Base-by-base conservation (phyloP, 2,329 filamentous ascomycete species). In the Xylaria sp. region DNA sequence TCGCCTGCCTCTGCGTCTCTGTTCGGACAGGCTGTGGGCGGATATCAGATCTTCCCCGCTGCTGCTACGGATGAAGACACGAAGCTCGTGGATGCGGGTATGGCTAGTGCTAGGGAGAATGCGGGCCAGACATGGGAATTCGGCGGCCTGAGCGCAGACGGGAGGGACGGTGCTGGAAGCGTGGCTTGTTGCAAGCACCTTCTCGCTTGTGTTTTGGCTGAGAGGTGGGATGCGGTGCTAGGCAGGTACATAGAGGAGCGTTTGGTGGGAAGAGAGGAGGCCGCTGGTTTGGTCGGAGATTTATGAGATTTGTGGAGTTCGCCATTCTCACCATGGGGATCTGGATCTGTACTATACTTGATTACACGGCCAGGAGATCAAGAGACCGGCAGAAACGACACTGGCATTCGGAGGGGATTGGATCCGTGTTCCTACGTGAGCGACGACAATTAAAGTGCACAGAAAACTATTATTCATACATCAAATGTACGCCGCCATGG, bases 161-260 rank as follows among this genome's bases (percentile, higher is more conserved):
- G 80, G 1, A 51, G 68, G 6, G 73, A 71, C 2, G 76, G 76
- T 2, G 74, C 70, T 0, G 77, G 72, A 3, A 77, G 81, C 46
- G 82, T 86, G 67, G 87, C 89, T 74, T 92, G 81, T 65, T 99
- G 95, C 79, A 98, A 98, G 82, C 95, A 99, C 80, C 81, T 98
- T 5, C 86, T 98, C 18, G 95, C 95, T 1, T 97, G 93, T 79
- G 81, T 95, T 50, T 79, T 98, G 65, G 90, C 86, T 6, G 90
- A 93, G 78, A 84, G 85, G 56, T 94, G 92, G 83, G 78, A 78
- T 0, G 79, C 71, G 2, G 79, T 90, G 34, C 86, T 96, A 73
- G 86, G 84, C 4, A 75, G 76, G 0, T 88, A 87, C 74, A 84
- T 91, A 18, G 84, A 87, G 66, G 85, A 87, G 73, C 84, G 82